Evolutionary conservation across 305 asterid species (phyloP).

Genomic region (Fraxinus velutina): DNA sequence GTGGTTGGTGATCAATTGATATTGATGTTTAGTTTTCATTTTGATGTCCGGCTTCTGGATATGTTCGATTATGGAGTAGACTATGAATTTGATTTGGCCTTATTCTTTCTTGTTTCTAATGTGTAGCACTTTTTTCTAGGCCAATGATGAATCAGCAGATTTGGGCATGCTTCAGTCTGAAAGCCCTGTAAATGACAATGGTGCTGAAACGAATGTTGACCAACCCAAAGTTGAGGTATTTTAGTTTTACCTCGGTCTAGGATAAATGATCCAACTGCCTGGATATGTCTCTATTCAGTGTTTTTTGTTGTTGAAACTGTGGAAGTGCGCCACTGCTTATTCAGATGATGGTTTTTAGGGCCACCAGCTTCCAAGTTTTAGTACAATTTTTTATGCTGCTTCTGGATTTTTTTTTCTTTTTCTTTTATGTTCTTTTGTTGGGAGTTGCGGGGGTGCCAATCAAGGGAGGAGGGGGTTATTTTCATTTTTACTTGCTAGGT

Average conservation of each 20-base stretch:
- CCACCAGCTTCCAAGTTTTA: neutral
- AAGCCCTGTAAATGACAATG: slow-evolving; percentile 30
- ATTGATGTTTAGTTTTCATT: neutral
- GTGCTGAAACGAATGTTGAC: slow-evolving; percentile 30
- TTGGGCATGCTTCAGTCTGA: slow-evolving; percentile 36
- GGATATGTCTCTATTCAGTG: neutral
- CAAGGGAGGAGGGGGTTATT: slow-evolving; percentile 1
- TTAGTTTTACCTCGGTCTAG: slow-evolving; percentile 2
- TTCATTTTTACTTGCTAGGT: slow-evolving; percentile 2
- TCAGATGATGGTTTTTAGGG: neutral
- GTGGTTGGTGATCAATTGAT: slow-evolving; percentile 39
- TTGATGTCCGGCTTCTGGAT: slow-evolving; percentile 4
- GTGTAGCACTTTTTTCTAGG: slow-evolving; percentile 35
- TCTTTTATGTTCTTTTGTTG: slow-evolving; percentile 17
- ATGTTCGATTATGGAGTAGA: neutral
- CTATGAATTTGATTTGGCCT: neutral
- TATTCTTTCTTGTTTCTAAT: slow-evolving; percentile 26
- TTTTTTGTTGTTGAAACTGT: slow-evolving; percentile 10
- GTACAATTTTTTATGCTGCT: neutral
- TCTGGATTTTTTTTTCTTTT: neutral
- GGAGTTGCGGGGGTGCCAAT: slow-evolving; percentile 8
- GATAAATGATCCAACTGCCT: neutral
- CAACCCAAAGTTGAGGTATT: slow-evolving; percentile 55
- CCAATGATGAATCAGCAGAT: slow-evolving; percentile 37
- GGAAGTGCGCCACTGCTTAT: neutral